These are phyloP conservation scores for Penicillium sp. DNA, from an alignment of 2,329 filamentous ascomycete species.

Conservation along the genomic window DNA sequence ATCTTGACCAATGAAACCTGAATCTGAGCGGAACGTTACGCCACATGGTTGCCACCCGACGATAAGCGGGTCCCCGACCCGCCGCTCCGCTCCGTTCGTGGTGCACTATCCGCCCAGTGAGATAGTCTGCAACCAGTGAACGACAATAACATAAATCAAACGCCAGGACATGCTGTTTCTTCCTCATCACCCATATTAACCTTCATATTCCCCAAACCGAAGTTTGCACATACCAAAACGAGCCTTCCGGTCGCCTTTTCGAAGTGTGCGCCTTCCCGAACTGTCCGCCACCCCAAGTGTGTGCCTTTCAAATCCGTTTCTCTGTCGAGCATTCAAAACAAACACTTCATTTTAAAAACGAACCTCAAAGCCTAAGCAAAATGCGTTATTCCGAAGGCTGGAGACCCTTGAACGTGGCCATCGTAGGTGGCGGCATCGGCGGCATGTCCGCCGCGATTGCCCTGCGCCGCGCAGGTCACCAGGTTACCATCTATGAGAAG, in stretches of 20 bases:
- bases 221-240: background rate
- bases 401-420: slow-evolving; percentile 48
- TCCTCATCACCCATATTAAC: background rate
- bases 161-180: slow-evolving; percentile 1
- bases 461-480: slow-evolving; percentile 55
- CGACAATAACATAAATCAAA: background rate
- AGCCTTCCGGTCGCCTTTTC: background rate
- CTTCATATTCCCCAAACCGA: background rate
- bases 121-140: background rate
- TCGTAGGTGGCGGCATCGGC: slow-evolving; percentile 57
- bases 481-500: slow-evolving; percentile 65
- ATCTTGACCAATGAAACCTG: background rate
- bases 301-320: no score
- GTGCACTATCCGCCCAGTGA: slow-evolving; percentile 15
- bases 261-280: background rate
- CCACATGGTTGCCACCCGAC: background rate
- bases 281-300: background rate
- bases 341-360: background rate
- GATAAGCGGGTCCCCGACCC: slow-evolving; percentile 24
- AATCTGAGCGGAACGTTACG: no score
- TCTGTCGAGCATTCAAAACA: no score
- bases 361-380: background rate
- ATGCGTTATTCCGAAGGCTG: slow-evolving; percentile 34
- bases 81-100: slow-evolving; percentile 3
- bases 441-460: slow-evolving; percentile 54